A percentile compares a stretch with the other conserved stretches of the same genome.
These are phyloP conservation scores for Dipteronia dyeriana DNA, from an alignment of 345 rosid species.

Conservation along the genomic window DNA sequence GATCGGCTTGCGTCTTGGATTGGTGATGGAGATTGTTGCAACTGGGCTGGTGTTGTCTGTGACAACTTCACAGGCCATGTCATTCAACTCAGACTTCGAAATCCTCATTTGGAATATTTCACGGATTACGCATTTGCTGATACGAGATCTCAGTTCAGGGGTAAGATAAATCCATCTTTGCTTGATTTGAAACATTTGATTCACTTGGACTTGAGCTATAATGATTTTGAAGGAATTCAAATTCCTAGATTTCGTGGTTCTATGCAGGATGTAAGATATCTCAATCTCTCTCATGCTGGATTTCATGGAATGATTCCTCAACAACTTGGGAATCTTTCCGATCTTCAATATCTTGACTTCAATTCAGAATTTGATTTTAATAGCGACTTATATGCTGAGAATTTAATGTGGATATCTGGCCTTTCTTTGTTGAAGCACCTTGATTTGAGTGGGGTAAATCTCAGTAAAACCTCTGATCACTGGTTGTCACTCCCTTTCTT, in stretches of 20 bases:
- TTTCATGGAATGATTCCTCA: background rate
- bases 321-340: no score
- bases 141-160: background rate
- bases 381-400: background rate
- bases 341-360: no score
- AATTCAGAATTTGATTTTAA: no score
- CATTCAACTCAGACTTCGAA: conserved; percentile 16
- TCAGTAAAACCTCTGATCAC: background rate
- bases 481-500: background rate
- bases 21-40: no score
- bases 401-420: background rate
- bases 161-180: conserved; percentile 8
- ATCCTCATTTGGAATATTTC: background rate
- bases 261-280: background rate
- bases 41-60: no score
- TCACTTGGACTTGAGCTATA: background rate
- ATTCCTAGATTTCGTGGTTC: background rate
- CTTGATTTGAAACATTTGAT: background rate
- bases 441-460: background rate
- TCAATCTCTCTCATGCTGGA: background rate
- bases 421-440: background rate
- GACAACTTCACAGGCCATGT: conserved; percentile 23
- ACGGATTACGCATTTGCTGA: background rate
- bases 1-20: no score
- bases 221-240: background rate